phyloP scores from a whole-genome alignment of 257 asterid species.

The Pogostemon cablin region DNA sequence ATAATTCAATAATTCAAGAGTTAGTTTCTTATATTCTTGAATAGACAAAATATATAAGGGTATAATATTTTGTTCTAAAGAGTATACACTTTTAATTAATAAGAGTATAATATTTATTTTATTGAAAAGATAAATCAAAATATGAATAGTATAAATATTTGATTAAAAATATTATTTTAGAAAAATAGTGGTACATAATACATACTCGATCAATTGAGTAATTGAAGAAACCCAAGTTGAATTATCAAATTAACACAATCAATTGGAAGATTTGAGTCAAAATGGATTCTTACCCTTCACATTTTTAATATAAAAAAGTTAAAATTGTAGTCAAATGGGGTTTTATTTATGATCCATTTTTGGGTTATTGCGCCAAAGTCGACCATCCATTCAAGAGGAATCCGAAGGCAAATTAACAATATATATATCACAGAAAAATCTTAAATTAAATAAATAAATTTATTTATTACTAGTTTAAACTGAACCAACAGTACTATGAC shows the following conservation, averaged over 20 bases:
- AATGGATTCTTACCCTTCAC: neutral
- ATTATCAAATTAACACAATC: neutral
- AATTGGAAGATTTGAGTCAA: slow-evolving; percentile 31
- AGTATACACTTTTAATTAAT: too few species aligned
- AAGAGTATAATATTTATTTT: too few species aligned
- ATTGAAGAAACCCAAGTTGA: neutral
- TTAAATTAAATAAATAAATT: neutral
- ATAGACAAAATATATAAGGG: too few species aligned
- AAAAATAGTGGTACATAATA: neutral
- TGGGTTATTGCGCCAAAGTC: slow-evolving; percentile 44
- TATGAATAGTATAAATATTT: too few species aligned
- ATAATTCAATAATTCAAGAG: too few species aligned
- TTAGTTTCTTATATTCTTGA: too few species aligned
- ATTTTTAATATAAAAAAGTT: slow-evolving; percentile 19
- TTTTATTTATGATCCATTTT: slow-evolving; percentile 31
- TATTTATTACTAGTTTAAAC: neutral
- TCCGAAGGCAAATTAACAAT: slow-evolving; percentile 30
- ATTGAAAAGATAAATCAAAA: too few species aligned
- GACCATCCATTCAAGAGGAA: slow-evolving; percentile 38
- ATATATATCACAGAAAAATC: neutral
- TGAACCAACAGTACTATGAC: neutral
- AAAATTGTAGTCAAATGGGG: slow-evolving; percentile 39
- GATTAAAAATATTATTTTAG: too few species aligned
- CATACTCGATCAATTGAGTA: neutral
- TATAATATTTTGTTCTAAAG: too few species aligned